Conservation (phyloP, 768 basidiomycete species). For the Lactifluus rugatus region DNA sequence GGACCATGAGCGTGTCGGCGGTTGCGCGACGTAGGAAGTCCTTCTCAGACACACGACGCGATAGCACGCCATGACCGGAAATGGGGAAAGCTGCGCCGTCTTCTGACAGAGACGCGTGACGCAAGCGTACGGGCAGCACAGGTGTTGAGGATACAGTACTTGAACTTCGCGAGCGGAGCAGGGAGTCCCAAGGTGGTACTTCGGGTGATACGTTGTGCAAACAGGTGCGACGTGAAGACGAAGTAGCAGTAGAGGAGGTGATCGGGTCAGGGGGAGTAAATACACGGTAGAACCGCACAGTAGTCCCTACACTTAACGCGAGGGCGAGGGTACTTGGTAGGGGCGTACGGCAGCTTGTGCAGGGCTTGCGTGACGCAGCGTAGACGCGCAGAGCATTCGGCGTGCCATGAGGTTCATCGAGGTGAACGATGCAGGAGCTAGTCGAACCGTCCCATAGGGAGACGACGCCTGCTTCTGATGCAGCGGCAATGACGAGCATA, state of each 20-base stretch:
- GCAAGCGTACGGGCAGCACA: slow-evolving; percentile 35
- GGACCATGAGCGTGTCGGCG: slow-evolving; percentile 37
- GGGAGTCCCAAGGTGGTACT: slow-evolving; percentile 35
- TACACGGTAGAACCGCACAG: slow-evolving; percentile 56
- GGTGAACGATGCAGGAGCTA: slow-evolving; percentile 49
- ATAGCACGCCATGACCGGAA: slow-evolving; percentile 70
- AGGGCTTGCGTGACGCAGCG: slow-evolving; percentile 44
- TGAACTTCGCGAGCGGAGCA: slow-evolving; percentile 49
- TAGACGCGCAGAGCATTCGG: slow-evolving; percentile 55
- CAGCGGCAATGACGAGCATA: slow-evolving; percentile 48
- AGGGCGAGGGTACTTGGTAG: slow-evolving; percentile 56
- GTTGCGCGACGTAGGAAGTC: slow-evolving; percentile 41
- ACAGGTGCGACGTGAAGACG: slow-evolving; percentile 60
- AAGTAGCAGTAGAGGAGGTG: not conserved
- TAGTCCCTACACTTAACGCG: slow-evolving; percentile 54
- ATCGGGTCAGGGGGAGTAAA: slow-evolving; percentile 38
- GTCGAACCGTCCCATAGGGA: slow-evolving; percentile 71
- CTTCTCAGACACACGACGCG: slow-evolving; percentile 65
- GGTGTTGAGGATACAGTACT: slow-evolving; percentile 41
- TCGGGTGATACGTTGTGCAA: slow-evolving; percentile 33
- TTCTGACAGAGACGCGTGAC: slow-evolving; percentile 38
- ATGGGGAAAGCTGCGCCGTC: slow-evolving; percentile 61
- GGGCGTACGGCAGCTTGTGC: slow-evolving; percentile 61
- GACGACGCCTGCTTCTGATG: slow-evolving; percentile 56
- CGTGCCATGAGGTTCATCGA: slow-evolving; percentile 50